These are phyloP conservation scores for Paxillus involutus DNA, from an alignment of 768 basidiomycete species.

Conservation along the genomic window DNA sequence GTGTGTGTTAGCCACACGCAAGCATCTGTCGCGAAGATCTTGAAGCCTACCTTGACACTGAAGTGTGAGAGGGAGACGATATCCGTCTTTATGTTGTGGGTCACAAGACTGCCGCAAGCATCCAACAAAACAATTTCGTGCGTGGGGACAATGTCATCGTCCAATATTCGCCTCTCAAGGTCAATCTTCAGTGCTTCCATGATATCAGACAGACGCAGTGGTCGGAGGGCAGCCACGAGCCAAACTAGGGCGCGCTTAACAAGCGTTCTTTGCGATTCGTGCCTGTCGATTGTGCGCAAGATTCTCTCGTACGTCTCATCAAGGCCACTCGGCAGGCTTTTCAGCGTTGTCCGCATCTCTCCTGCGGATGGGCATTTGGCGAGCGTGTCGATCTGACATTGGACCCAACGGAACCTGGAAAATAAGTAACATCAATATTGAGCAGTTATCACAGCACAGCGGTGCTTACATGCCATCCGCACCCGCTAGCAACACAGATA, in stretches of 20 bases:
- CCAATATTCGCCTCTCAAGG: neutral
- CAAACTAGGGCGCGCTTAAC: constrained; percentile 1
- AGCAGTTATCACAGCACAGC: too few species aligned
- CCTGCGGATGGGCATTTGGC: constrained; percentile 3
- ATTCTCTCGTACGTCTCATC: constrained; percentile 10
- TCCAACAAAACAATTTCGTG: neutral
- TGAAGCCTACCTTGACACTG: neutral
- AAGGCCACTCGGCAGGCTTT: constrained; percentile 5
- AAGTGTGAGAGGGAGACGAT: neutral
- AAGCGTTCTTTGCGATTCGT: neutral
- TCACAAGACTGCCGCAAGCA: neutral
- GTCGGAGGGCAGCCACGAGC: constrained; percentile 10
- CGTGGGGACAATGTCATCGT: neutral
- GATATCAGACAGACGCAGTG: neutral
- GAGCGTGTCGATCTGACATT: constrained; percentile 12
- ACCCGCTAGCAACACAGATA: neutral
- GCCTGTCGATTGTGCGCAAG: neutral
- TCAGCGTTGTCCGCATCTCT: constrained; percentile 1
- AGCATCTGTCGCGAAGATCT: too few species aligned
- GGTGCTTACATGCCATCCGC: constrained; percentile 14
- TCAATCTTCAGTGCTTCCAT: neutral
- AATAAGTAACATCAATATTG: too few species aligned
- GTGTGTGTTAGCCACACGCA: too few species aligned
- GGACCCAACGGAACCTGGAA: constrained; percentile 15
- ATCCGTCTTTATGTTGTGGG: neutral